Evolutionary conservation across 1,139 yeast species (phyloP).

Genomic region (Kluyveromyces sp.): DNA sequence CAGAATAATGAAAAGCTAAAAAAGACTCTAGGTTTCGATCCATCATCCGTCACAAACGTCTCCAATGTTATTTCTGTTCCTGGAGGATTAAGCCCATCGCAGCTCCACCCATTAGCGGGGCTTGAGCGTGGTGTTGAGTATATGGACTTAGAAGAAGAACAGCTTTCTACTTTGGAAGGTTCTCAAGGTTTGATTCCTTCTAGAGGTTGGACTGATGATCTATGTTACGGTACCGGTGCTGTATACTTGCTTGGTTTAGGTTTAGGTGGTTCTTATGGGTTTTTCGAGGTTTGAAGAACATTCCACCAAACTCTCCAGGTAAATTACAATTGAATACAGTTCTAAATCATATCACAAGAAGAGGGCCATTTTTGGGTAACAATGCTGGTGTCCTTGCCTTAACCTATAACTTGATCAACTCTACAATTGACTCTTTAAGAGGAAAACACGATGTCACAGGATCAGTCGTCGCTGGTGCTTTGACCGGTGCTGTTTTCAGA

Average conservation of each 20-base stretch:
- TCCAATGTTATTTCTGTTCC: constrained; percentile 53
- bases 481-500: constrained; percentile 88
- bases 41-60: constrained; percentile 57
- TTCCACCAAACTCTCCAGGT: constrained; percentile 64
- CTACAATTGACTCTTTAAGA: constrained; percentile 68
- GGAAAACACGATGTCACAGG: constrained; percentile 84
- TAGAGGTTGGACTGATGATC: constrained; percentile 94
- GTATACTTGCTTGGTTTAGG: constrained; percentile 78
- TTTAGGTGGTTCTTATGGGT: constrained; percentile 81
- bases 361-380: constrained; percentile 95
- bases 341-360: constrained; percentile 83
- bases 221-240: constrained; percentile 96
- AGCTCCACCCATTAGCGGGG: constrained; percentile 91
- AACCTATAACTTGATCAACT: constrained; percentile 77
- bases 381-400: constrained; percentile 91
- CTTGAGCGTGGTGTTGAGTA: constrained; percentile 83
- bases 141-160: constrained; percentile 81
- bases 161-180: constrained; percentile 68
- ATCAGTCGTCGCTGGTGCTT: constrained; percentile 81
- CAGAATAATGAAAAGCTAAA: constrained; percentile 14
- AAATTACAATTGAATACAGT: constrained; percentile 82
- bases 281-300: constrained; percentile 68
- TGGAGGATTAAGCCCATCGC: constrained; percentile 59
- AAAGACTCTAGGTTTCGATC: constrained; percentile 56
- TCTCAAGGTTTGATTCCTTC: constrained; percentile 87